These are phyloP conservation scores for Entelexis sorbosivorans DNA, from an alignment of 1,139 yeast genomes.

Conservation along the genomic window DNA sequence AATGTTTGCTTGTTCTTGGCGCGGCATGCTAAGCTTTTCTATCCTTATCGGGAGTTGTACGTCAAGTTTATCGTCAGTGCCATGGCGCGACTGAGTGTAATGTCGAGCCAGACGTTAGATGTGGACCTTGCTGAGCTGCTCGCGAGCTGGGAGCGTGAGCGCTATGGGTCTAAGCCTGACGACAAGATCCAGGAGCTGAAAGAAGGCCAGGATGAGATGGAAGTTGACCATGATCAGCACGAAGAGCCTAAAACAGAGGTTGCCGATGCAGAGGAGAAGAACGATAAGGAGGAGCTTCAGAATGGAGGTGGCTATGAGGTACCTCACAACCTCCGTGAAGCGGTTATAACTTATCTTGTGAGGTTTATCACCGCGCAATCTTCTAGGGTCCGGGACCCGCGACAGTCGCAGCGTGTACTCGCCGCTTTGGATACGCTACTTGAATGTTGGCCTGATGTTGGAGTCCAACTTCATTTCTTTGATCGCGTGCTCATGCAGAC, in stretches of 20 bases:
- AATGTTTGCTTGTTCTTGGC: slow-evolving; percentile 86
- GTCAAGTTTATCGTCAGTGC: slow-evolving; percentile 85
- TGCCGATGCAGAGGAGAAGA: background rate
- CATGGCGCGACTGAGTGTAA: slow-evolving; percentile 80
- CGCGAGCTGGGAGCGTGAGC: slow-evolving; percentile 64
- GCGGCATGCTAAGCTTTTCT: slow-evolving; percentile 75
- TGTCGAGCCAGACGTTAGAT: slow-evolving; percentile 71
- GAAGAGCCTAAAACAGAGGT: background rate
- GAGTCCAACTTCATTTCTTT: slow-evolving; percentile 71
- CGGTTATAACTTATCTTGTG: slow-evolving; percentile 82
- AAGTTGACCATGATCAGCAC: background rate
- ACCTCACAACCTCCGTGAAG: slow-evolving; percentile 75
- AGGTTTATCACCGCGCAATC: slow-evolving; percentile 82
- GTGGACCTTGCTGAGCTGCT: slow-evolving; percentile 82
- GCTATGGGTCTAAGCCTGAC: slow-evolving; percentile 22
- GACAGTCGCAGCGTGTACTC: slow-evolving; percentile 69
- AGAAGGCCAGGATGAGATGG: slow-evolving; percentile 17
- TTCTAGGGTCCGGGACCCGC: slow-evolving; percentile 72
- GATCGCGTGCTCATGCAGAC: slow-evolving; percentile 74
- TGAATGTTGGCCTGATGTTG: slow-evolving; percentile 79
- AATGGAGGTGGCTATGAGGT: slow-evolving; percentile 39
- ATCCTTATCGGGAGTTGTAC: slow-evolving; percentile 77
- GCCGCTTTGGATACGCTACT: slow-evolving; percentile 62
- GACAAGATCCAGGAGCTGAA: slow-evolving; percentile 18
- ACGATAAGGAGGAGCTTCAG: background rate